These are phyloP conservation scores for Scedosporium aurantiacum DNA, from an alignment of 2,329 filamentous ascomycete genomes.

Conservation along the genomic window DNA sequence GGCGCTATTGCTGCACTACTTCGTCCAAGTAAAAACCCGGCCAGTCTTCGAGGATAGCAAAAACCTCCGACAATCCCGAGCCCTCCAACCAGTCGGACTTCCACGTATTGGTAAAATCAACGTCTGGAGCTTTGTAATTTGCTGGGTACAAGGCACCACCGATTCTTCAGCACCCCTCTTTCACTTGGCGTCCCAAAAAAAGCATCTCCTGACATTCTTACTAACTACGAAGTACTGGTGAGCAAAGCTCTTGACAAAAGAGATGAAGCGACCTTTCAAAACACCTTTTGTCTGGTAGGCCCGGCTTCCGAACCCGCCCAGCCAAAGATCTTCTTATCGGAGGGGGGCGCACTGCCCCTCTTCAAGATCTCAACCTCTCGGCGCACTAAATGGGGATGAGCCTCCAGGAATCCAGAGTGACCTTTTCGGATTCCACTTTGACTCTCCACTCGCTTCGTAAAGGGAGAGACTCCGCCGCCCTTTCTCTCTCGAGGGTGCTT, in stretches of 20 bases:
- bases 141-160: background rate
- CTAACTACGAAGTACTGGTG: too few species aligned
- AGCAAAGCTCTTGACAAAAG: too few species aligned
- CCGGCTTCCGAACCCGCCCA: background rate
- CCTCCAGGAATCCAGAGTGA: background rate
- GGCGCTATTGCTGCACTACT: background rate
- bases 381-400: background rate
- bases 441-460: background rate
- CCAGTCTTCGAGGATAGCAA: background rate
- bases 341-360: background rate
- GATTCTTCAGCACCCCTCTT: background rate
- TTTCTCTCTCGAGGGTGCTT: background rate
- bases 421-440: background rate
- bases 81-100: background rate
- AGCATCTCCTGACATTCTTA: background rate
- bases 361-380: background rate
- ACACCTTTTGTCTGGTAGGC: background rate
- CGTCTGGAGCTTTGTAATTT: background rate
- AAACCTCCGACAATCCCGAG: background rate
- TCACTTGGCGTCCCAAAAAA: background rate
- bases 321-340: background rate
- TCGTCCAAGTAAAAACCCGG: background rate
- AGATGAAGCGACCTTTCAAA: background rate
- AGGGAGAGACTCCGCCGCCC: background rate
- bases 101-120: too few species aligned